Base-by-base conservation (phyloP, 176 grass and related monocot species). In the Panicum miliaceum region DNA sequence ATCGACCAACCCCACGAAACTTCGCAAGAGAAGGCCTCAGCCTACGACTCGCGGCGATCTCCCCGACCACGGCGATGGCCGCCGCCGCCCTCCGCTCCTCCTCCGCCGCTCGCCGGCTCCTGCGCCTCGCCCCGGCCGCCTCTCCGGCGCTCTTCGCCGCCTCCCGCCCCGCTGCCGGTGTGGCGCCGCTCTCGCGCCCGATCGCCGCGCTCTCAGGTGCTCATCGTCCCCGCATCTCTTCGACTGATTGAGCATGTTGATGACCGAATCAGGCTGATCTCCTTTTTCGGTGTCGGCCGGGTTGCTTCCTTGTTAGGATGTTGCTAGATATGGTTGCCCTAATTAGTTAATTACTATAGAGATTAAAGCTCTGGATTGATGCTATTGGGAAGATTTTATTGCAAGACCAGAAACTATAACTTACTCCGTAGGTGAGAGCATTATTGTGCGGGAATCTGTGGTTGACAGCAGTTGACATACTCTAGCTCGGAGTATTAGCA, bases 71-170 rank as follows among this genome's bases (percentile, higher is more conserved):
- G 70, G 63, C 78, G 73, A 97, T 93, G 94, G 91, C 94, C 12
- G 79, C 78, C 85, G 63, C 63, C 64, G 78, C 88, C 76, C 87
- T 96, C 86, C 91, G 89, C 50, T 88, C 86, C 66, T 78, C 87
- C 66, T 78, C 87, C 38, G 72, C 81, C 57, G 53, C 81, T n/a
- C 89, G 84, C 25, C 77, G 87, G 27, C 42, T 90, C 12, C 62
- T 89, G 3, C 81, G 83, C 12, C 20, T 93, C 42, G 83, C 75
- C 32, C 78, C 78, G 42, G 78, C 74, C 16, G 35, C 76, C 54
- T 70, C 62, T 1, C 83, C 84, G 15, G 65, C 83, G 32, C 62
- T 89, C 25, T 86, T 91, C 32, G n/a, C 72, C 5, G 56, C 80
- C 47, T 86, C 83, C 53, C 79, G 71, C 2, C 60, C 84, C 66